These are phyloP conservation scores for Hypoxylon sp. DNA, from an alignment of 2,329 filamentous ascomycete genomes.

Conservation along the genomic window DNA sequence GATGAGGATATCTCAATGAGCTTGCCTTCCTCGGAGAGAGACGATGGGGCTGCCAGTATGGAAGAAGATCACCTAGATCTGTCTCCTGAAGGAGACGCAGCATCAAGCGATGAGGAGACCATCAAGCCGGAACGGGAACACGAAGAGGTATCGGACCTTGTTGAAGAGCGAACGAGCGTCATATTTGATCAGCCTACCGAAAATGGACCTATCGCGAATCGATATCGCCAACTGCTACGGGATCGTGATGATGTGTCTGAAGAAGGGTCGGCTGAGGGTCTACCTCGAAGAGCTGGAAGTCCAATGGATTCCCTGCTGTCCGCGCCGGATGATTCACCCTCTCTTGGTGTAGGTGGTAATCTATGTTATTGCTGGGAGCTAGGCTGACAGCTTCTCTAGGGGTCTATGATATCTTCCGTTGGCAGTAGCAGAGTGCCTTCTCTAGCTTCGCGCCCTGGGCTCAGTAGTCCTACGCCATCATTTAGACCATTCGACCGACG, in stretches of 20 bases:
- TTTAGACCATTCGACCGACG: constrained; percentile 94
- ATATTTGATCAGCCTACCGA: constrained; percentile 43
- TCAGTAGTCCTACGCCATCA: constrained; percentile 81
- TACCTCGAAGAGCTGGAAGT: constrained; percentile 73
- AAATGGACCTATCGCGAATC: constrained; percentile 59
- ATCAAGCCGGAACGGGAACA: constrained; percentile 58
- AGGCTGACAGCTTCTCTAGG: constrained; percentile 61
- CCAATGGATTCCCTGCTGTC: constrained; percentile 79
- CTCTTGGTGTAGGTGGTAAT: constrained; percentile 75
- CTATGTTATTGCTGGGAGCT: constrained; percentile 19
- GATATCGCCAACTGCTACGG: constrained; percentile 63
- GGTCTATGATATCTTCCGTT: constrained; percentile 75
- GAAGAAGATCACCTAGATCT: constrained; percentile 63
- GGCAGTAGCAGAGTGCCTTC: constrained; percentile 81
- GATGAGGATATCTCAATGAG: constrained; percentile 51
- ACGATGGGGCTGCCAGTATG: constrained; percentile 60
- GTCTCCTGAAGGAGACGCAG: constrained; percentile 58
- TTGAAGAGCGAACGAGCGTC: constrained; percentile 55
- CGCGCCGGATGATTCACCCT: constrained; percentile 86
- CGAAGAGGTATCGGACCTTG: constrained; percentile 56
- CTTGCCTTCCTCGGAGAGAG: constrained; percentile 52
- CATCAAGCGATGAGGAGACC: constrained; percentile 62
- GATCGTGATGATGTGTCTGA: constrained; percentile 66
- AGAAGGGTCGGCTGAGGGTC: constrained; percentile 67
- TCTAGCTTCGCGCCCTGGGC: constrained; percentile 74